phyloP scores from a whole-genome alignment of 176 grass and related monocot genomes.

The Alloteropsis semialata region DNA sequence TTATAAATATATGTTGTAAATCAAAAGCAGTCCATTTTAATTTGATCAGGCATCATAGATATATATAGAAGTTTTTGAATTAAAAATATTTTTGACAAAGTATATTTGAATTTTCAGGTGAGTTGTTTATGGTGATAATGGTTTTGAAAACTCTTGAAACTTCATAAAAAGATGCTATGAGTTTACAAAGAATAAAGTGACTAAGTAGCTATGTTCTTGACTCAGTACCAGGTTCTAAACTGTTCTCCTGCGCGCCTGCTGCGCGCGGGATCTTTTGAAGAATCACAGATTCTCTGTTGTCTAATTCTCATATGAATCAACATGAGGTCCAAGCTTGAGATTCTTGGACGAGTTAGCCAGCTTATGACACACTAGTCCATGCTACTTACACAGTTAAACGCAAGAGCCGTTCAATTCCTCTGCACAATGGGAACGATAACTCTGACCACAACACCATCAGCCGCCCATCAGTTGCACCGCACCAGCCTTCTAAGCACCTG shows the following conservation, averaged over 20 bases:
- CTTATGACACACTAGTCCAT: not conserved
- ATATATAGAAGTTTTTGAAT: no score
- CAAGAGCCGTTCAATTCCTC: not conserved
- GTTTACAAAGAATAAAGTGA: no score
- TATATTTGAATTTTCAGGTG: no score
- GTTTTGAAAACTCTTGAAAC: no score
- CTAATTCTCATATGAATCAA: not conserved
- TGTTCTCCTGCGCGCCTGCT: not conserved
- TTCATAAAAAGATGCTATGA: no score
- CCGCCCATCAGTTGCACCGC: not conserved
- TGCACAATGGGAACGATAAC: not conserved
- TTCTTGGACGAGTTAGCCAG: not conserved
- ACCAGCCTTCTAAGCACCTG: not conserved
- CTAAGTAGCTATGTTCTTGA: not conserved
- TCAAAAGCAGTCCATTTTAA: no score
- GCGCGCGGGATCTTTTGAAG: not conserved
- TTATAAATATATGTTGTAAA: no score
- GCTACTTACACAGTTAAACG: not conserved
- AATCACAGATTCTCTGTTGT: not conserved
- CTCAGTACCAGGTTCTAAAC: not conserved
- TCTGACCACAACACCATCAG: not conserved
- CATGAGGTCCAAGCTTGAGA: not conserved
- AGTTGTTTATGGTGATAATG: no score
- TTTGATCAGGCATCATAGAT: no score
- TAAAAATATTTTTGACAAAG: no score